Percentiles rank a stretch among this genome's conserved stretches.
Conservation (phyloP, 1,284 basidiomycete genomes). For the Tremellales sp. region DNA sequence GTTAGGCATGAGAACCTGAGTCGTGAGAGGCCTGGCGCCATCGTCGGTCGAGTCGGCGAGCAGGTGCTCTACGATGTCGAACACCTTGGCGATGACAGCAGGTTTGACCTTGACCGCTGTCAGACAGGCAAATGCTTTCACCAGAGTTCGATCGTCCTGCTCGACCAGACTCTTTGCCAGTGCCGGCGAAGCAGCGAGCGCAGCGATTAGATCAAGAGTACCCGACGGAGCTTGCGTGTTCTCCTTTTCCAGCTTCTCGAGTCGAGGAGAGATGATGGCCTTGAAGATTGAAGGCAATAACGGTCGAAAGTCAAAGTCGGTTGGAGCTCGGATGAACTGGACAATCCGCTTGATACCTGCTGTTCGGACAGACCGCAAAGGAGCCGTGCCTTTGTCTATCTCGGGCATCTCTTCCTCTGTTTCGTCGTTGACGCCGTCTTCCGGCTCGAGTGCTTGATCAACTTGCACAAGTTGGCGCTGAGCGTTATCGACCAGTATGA, state of each 20-base stretch:
- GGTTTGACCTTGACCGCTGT: conserved; percentile 82
- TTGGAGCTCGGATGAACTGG: conserved; percentile 76
- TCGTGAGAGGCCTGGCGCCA: conserved; percentile 50
- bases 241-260: conserved; percentile 70
- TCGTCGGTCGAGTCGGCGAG: conserved; percentile 54
- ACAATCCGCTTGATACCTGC: conserved; percentile 79
- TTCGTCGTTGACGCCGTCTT: conserved; percentile 41
- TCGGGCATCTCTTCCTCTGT: conserved; percentile 43
- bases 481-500: conserved; percentile 63
- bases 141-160: conserved; percentile 66
- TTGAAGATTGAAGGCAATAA: conserved; percentile 68
- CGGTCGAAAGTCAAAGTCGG: conserved; percentile 68
- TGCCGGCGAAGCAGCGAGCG: conserved; percentile 65
- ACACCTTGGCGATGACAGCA: conserved; percentile 69
- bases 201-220: conserved; percentile 77
- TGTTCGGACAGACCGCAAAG: conserved; percentile 66
- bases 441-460: conserved; percentile 44
- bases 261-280: conserved; percentile 74
- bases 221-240: conserved; percentile 91
- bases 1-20: conserved; percentile 60
- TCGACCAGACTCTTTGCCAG: conserved; percentile 63
- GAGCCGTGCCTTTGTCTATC: conserved; percentile 46
- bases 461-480: conserved; percentile 57
- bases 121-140: conserved; percentile 76
- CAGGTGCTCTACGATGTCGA: conserved; percentile 80